Base-by-base conservation (phyloP, 1,284 basidiomycete genomes). In the Trametes polyzona region DNA sequence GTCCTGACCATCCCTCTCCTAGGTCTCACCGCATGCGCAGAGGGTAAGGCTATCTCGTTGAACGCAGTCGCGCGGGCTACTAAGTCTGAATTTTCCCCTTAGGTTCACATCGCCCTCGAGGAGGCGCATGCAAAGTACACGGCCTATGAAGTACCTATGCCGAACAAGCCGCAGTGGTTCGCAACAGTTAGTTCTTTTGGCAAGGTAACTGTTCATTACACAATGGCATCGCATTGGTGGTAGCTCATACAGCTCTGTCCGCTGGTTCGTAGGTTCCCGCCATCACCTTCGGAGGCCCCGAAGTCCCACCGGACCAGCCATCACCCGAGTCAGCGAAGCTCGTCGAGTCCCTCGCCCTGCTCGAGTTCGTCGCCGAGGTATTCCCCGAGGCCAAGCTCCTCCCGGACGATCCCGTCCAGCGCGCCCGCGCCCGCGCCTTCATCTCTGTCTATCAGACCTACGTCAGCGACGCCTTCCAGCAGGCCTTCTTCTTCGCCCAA, bases 301-400 rank as follows among this genome's bases (percentile, higher is more conserved):
- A 74, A 21, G 75, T 76, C 4, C 67, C 76, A 10, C 76, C 81
- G 1, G 79, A 81, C 44, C 66, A 78, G 21, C 85, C 83, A 1
- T 82, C 83, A 2, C 76, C 81, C 0, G 78, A 83, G 17, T 83
- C 83, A 0, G 59, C 68, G 50, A 86, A 86, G 68, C 69, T 88
- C 52, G 74, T 80, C 21, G 86, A 88, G 64, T 86, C 83, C 0
- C 75, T 81, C 36, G 76, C 86, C 21, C 75, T 87, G 42, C 71
- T 87, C 54, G 83, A 87, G 65, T 84, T 87, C 71, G 62, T 86
- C 55, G 80, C 81, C 7, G 83, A 86, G 61, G 65, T 82, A 42
- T 78, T 71, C 65, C 81, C 79, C 0, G 59, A 74, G 11, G 71
- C 75, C 0, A 63, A 63, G 3, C 72, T 85, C 17, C 74, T 85